These are phyloP conservation scores for Dactylellina leptospora DNA, from an alignment of 2,329 filamentous ascomycete genomes.

Conservation along the genomic window DNA sequence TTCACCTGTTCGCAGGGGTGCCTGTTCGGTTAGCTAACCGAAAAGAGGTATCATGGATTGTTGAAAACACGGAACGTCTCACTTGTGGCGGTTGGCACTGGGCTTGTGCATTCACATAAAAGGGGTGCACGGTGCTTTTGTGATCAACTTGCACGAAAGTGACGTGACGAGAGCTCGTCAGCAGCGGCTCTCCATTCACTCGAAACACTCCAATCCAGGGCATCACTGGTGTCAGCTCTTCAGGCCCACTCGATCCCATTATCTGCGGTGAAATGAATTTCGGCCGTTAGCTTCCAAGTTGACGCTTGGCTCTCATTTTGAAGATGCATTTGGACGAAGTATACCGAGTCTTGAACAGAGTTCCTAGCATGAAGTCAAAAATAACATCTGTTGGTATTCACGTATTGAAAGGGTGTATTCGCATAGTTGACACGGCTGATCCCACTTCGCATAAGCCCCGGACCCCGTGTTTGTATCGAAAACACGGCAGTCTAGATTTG, in stretches of 20 bases:
- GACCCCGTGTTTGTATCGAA: no score
- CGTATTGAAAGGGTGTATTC: no score
- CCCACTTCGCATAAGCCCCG: no score
- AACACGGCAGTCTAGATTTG: no score
- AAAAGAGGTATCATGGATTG: constrained; percentile 21
- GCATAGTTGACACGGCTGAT: no score
- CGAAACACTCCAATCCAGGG: constrained; percentile 40
- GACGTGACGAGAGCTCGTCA: constrained; percentile 32
- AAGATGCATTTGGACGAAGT: not conserved
- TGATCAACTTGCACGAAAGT: no score
- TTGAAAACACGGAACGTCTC: constrained; percentile 43
- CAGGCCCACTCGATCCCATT: constrained; percentile 13
- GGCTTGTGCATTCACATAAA: constrained; percentile 14
- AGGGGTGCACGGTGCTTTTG: constrained; percentile 23
- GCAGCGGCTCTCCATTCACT: constrained; percentile 23
- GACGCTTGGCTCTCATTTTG: no score
- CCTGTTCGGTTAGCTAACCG: constrained; percentile 24
- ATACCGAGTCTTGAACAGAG: no score
- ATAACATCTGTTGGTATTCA: no score
- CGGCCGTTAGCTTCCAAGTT: no score
- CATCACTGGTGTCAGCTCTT: no score
- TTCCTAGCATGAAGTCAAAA: no score
- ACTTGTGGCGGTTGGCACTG: constrained; percentile 24
- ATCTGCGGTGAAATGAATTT: not conserved
- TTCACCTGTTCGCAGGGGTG: not conserved